Base-by-base conservation (phyloP, 768 basidiomycete genomes). In the Cubamyces lactineus region DNA sequence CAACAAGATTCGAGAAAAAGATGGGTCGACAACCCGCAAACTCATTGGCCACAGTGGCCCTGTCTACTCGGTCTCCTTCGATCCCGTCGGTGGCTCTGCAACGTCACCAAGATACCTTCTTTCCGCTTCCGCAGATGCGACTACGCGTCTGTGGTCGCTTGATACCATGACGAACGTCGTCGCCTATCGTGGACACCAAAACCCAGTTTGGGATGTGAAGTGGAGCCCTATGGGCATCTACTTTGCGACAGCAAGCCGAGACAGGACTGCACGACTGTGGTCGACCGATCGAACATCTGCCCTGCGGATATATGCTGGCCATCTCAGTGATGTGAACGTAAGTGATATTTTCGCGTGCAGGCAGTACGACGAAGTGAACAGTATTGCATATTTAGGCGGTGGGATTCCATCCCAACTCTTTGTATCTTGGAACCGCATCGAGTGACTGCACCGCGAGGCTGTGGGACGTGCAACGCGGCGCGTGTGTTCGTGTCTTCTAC, bases 141-240 rank as follows among this genome's bases (percentile, higher is more conserved):
- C 96, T 0, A 78, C 88, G 45, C 86, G 97, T 13, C 76, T 99
- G 19, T 99, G 97, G 97, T 96, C 94, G 5, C 78, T 98, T 74
- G 94, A 98, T 65, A 97, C 96, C 0, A 86, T 94, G 82, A 85
- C 91, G 16, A 97, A 97, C 68, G 77, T 98, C 11, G 95, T 95
- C 19, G 95, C 90, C 6, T 99, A 95, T 72, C 84, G 94, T 38
- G 96, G 97, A 0, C 97, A 99, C 69, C 89, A 96, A 71, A 96
- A 97, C 73, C 95, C 97, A 0, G 88, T 99, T 0, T 99, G 97
- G 97, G 97, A 98, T 68, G 95, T 96, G 13, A 90, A 98, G 72
- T 99, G 97, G 97, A 96, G 93, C 70, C 96, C 97, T 11, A 88
- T 94, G 81, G 96, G 97, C 4, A 86, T 96, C n/a, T 98, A 99